phyloP scores from a whole-genome alignment of 1,284 basidiomycete species.

The Apiotrichum siamense region DNA sequence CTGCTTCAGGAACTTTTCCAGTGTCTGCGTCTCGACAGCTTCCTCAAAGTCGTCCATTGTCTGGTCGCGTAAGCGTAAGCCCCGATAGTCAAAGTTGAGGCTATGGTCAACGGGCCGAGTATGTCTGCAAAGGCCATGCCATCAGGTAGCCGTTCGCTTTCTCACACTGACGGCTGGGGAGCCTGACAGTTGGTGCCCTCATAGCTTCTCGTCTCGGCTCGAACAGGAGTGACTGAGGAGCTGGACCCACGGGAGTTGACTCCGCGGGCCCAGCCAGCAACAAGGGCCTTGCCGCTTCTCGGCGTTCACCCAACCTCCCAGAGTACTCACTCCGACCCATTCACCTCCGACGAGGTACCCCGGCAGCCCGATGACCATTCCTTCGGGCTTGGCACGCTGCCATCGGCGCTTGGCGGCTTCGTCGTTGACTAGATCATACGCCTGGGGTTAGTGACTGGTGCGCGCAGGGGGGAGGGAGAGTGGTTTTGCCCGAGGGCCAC shows the following conservation, averaged over 20 bases:
- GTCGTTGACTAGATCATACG: constrained; percentile 40
- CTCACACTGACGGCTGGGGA: no score
- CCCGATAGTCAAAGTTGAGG: no score
- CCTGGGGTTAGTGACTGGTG: constrained; percentile 1
- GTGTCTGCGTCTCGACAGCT: constrained; percentile 37
- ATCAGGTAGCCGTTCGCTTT: no score
- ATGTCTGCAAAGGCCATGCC: no score
- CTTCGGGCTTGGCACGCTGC: constrained; percentile 42
- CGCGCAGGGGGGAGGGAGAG: no score
- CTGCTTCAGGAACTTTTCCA: constrained; percentile 39
- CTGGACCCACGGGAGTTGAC: no score
- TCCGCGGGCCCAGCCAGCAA: no score
- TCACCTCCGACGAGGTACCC: constrained; percentile 44
- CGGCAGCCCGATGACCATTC: constrained; percentile 39
- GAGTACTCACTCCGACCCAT: constrained; percentile 41
- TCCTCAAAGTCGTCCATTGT: constrained; percentile 47
- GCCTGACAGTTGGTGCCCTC: no score
- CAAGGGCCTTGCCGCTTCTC: not conserved
- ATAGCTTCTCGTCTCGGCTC: no score
- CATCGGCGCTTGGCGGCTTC: constrained; percentile 43
- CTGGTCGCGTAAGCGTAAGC: no score
- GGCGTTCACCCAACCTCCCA: not conserved
- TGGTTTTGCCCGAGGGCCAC: not conserved
- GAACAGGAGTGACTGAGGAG: no score
- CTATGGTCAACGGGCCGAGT: no score